phyloP scores from a whole-genome alignment of 345 rosid species.

The Xanthoceras sorbifolium region DNA sequence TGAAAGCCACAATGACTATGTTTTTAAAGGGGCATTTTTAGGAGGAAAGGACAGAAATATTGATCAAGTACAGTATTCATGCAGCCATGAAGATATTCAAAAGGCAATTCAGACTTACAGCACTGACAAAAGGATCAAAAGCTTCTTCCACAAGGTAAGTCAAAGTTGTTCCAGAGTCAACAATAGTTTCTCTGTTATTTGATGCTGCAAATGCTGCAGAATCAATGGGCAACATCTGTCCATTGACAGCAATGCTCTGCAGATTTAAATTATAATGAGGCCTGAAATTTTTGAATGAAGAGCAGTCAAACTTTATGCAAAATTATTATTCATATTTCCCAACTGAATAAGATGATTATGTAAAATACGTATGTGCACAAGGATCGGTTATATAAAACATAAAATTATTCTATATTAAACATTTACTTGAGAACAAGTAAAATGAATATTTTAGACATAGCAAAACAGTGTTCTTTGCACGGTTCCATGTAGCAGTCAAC shows the following conservation, averaged over 20 bases:
- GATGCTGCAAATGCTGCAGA: slow-evolving; percentile 67
- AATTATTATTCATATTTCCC: slow-evolving; percentile 1
- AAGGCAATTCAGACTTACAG: slow-evolving; percentile 61
- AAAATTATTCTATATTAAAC: background rate
- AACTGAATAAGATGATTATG: background rate
- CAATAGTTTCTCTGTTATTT: slow-evolving; percentile 77
- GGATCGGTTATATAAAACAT: background rate
- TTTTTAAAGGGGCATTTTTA: background rate
- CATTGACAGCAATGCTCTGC: slow-evolving; percentile 73
- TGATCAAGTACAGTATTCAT: background rate
- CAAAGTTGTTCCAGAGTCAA: slow-evolving; percentile 98
- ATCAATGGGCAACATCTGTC: slow-evolving; percentile 66
- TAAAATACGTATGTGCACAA: background rate
- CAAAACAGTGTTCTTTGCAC: background rate
- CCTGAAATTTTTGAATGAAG: slow-evolving; percentile 52
- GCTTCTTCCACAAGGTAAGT: slow-evolving; percentile 90
- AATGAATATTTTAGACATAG: background rate
- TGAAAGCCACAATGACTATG: background rate
- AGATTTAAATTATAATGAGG: slow-evolving; percentile 93
- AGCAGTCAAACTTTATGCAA: slow-evolving; percentile 24
- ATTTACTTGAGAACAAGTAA: background rate
- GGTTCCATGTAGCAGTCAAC: background rate
- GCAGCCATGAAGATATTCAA: background rate
- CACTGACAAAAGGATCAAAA: slow-evolving; percentile 70
- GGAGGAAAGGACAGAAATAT: background rate